These are phyloP conservation scores for Aspergillus bombycis DNA, from an alignment of 2,329 filamentous ascomycete genomes.

Conservation along the genomic window DNA sequence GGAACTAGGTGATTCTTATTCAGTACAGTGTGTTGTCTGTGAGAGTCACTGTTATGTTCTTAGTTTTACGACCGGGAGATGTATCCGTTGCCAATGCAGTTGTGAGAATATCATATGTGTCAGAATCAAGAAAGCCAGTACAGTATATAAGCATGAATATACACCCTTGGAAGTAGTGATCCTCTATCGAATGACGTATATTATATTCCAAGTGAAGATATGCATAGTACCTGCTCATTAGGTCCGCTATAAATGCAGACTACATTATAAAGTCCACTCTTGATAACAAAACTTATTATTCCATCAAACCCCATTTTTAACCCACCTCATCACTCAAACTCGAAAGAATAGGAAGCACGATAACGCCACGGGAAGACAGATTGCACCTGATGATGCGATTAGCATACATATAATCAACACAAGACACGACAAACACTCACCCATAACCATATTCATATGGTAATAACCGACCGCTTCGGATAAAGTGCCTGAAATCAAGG, in stretches of 20 bases:
- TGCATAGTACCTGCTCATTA: neutral
- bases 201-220: neutral
- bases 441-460: conserved; percentile 19
- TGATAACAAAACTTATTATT: neutral
- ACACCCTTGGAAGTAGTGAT: neutral
- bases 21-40: too few species aligned
- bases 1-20: too few species aligned
- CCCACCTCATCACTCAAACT: neutral
- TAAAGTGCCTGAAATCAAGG: conserved; percentile 24
- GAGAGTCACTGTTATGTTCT: too few species aligned
- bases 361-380: neutral
- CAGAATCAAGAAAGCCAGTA: neutral
- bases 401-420: neutral
- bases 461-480: conserved; percentile 24
- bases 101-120: too few species aligned
- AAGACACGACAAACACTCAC: conserved; percentile 5
- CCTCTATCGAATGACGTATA: neutral
- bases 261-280: neutral
- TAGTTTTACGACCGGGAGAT: too few species aligned
- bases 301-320: neutral
- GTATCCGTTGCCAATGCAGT: too few species aligned
- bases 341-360: neutral
- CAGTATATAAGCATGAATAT: neutral
- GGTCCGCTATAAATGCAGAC: neutral
- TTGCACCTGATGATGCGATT: neutral